Evolutionary conservation across 495 filamentous ascomycete species (phyloP), one percentile per base, ranked within the genome.

Genomic region (Penicillium bialowiezense): DNA sequence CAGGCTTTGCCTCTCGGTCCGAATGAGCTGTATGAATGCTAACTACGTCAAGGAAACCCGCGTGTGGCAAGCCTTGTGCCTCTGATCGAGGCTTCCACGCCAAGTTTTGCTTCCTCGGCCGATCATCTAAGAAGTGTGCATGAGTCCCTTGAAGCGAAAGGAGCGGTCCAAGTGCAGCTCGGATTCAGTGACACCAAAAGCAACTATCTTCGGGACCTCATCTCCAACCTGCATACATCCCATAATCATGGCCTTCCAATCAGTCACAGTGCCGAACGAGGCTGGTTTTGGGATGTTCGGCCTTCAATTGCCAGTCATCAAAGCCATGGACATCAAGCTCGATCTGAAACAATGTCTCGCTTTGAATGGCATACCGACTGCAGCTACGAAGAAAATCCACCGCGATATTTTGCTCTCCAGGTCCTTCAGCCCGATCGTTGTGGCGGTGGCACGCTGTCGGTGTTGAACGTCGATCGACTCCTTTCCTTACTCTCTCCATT

Each of bases 341-440:
- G 69, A 26, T 74, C 70, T 3, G 65, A 72, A 43, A 72, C 69
- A 5, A 59, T 53, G 38, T 6, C 51, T 13, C 41, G 48, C 8
- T 72, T 76, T 38, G 52, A 58, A n/a, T 74, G 73, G 73, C 72
- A 75, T 47, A 70, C 69, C 18, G 71, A 74, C 41, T 68, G 69
- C 29, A 69, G 70, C 31, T 75, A 69, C 35, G 72, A 74, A 32
- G 24, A 41, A 0, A 6, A 17, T 4, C 69, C 69, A 3, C 69
- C 69, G 5, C 52, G 52, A 28, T 75, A 54, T 40, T 72, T 75
- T 55, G 69, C 57, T 1, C 62, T 75, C 3, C 69, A 75, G 28
- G 58, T 74, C 8, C 40, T 75, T 7, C 68, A 61, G 10, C 42
- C 58, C 1, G 72, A 75, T 41, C 48, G 47, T 7, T 58, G 48